Base-by-base conservation (phyloP, 768 basidiomycete species). In the Serendipita vermifera region DNA sequence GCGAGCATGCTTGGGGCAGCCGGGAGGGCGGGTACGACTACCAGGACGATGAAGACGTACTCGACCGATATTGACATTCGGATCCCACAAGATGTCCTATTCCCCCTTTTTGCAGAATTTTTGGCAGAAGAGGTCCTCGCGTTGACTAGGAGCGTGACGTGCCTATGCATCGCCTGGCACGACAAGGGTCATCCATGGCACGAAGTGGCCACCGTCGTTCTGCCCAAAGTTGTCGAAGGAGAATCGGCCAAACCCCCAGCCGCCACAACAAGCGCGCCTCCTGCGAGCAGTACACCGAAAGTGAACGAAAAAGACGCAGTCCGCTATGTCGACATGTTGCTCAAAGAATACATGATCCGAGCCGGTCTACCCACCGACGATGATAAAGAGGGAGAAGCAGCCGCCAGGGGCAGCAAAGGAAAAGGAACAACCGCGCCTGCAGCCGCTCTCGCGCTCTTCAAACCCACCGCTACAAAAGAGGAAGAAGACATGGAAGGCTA, bases 81-180 rank as follows among this genome's bases (percentile, higher is more conserved):
- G n/a, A 51, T 51, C n/a, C 46, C 46, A 5, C 5, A 29, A 13
- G 46, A 51, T 7, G 29, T 51, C 32, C 46, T 51, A 5, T 9
- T 51, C 9, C 9, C 17, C 9, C n/a, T 31, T 4, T 51, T 68
- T 29, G 22, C 46, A 7, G 5, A 15, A 15, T 91, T 88, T 76
- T 87, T 87, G 67, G 80, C 81, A 60, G 80, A 83, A 3, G 91
- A 97, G 66, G 77, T 84, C 11, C 75, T 93, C 15, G 80, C 77
- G 61, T 66, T 83, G 40, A 71, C 85, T 13, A 81, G 85, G 38
- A 70, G 80, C 29, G 76, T 89, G 55, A 78, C 85, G 5, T 82
- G 87, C 0, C 75, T 96, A 2, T 78, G 93, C 54, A 80, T 86
- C 41, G 80, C 84, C 2, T 76, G 78, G 41, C 80, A 80, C 56